Percentiles rank a stretch among this genome's conserved stretches.
Conservation (phyloP, 352 stramenopile genomes). For the Discostella stelligera region DNA sequence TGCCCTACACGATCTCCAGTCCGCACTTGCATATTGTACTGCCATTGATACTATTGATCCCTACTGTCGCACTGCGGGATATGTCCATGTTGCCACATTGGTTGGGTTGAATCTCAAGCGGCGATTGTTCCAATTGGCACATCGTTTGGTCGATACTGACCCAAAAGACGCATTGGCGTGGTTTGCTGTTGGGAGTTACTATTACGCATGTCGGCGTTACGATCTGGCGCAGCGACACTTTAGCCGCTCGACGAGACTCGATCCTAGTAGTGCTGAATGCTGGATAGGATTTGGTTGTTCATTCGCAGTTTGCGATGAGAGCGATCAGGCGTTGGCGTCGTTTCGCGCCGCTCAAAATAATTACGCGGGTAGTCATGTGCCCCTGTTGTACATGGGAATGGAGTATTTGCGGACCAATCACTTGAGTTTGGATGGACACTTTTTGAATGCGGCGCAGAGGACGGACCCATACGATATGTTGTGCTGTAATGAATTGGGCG, state of each 20-base stretch:
- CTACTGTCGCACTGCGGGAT: slow-evolving; percentile 53
- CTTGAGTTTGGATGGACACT: slow-evolving; percentile 91
- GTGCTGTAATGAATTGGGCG: slow-evolving; percentile 94
- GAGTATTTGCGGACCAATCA: slow-evolving; percentile 97
- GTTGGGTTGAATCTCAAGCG: slow-evolving; percentile 91
- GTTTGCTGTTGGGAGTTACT: slow-evolving; percentile 97
- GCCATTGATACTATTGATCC: slow-evolving; percentile 64
- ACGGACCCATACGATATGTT: slow-evolving; percentile 88
- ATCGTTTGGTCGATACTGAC: slow-evolving; percentile 93
- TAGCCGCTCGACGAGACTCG: slow-evolving; percentile 84
- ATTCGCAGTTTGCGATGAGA: slow-evolving; percentile 96
- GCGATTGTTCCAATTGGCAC: slow-evolving; percentile 93
- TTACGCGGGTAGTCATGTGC: slow-evolving; percentile 90
- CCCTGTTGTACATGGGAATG: slow-evolving; percentile 95
- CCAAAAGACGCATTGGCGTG: slow-evolving; percentile 90
- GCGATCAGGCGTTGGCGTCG: slow-evolving; percentile 94
- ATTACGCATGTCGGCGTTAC: slow-evolving; percentile 91
- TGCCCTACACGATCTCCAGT: slow-evolving; percentile 53
- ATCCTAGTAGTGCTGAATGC: slow-evolving; percentile 90
- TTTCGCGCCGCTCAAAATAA: slow-evolving; percentile 93
- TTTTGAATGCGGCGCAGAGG: slow-evolving; percentile 88
- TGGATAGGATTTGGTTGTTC: slow-evolving; percentile 96
- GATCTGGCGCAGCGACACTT: slow-evolving; percentile 95
- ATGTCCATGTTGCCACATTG: slow-evolving; percentile 85
- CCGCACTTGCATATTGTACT: slow-evolving; percentile 61